Evolutionary conservation across 2,329 filamentous ascomycete species (phyloP), one percentile per base, ranked within the genome.

Genomic region (Macroventuria anomochaeta): DNA sequence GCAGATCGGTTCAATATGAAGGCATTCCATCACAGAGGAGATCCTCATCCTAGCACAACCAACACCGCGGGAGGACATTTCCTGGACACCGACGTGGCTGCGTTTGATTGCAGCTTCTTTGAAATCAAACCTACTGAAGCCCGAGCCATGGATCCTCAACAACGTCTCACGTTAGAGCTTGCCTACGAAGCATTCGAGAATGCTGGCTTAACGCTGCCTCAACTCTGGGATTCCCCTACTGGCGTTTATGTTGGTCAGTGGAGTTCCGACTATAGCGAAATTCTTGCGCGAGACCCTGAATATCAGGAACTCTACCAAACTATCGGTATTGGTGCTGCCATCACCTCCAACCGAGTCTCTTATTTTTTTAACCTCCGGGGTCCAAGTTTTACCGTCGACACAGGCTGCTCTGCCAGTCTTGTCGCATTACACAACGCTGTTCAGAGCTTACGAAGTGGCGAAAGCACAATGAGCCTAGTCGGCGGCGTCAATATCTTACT

Each of bases 321-420:
- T 2, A 42, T 11, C n/a, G 39, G 39, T n/a, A 18, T 5, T 23
- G 39, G 25, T 13, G 8, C 15, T 5, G 25, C 25, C 13, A 42
- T 42, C 4, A 3, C n/a, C 2, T 31, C 25, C 0, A 77, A 76
- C 32, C 65, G 74, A 0, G 21, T 77, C 0, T 71, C 64, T 0
- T 73, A 73, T 55, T 69, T 74, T 39, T 73, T 74, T 17, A 62
- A 76, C 40, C 55, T 71, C 1, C 49, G 61, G 4, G 75, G 75
- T 0, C 68, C 73, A 1, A 68, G 63, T 23, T 64, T 76, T 18
- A 72, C 70, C 13, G 33, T 76, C 13, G 74, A 76, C 32, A 77
- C 76, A 0, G 74, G 67, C 1, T 77, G 75, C 49, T 73, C 70
- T 0, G 63, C 59, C 0, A 62, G 58, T 25, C 36, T 76, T 12